Evolutionary conservation across 345 rosid genomes (phyloP).

Genomic region (Rhodamnia argentea): DNA sequence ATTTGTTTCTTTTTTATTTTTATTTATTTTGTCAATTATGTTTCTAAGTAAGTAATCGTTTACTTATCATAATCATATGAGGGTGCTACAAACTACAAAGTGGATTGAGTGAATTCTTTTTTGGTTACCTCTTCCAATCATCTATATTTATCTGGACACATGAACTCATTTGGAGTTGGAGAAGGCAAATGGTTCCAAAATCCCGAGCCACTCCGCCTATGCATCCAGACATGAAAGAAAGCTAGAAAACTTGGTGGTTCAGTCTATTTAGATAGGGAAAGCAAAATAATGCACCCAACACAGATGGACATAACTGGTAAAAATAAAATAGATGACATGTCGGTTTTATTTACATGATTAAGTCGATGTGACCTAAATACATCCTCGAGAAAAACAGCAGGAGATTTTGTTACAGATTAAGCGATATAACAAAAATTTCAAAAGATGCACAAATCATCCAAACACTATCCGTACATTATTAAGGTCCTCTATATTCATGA

Average conservation of each 20-base stretch:
- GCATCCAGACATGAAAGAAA: background rate
- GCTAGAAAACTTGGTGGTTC: background rate
- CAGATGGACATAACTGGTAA: no score
- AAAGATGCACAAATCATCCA: background rate
- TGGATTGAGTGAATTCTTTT: background rate
- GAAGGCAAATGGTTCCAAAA: background rate
- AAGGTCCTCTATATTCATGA: background rate
- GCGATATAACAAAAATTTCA: background rate
- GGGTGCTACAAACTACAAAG: fast-evolving
- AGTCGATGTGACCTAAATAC: background rate
- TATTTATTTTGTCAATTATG: background rate
- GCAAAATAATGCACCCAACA: no score
- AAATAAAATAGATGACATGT: no score
- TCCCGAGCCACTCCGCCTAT: background rate
- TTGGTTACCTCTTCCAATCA: background rate
- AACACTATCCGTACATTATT: background rate
- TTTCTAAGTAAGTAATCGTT: background rate
- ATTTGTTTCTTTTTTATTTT: background rate
- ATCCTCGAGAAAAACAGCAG: background rate
- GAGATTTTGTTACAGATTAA: background rate
- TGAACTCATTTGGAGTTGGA: background rate
- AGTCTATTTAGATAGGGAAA: no score
- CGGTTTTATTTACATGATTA: no score
- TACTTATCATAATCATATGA: background rate
- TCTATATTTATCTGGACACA: background rate